Percentiles rank a stretch among this genome's conserved stretches.
Conservation (phyloP, 2,329 filamentous ascomycete species). For the Penicillium sp. region DNA sequence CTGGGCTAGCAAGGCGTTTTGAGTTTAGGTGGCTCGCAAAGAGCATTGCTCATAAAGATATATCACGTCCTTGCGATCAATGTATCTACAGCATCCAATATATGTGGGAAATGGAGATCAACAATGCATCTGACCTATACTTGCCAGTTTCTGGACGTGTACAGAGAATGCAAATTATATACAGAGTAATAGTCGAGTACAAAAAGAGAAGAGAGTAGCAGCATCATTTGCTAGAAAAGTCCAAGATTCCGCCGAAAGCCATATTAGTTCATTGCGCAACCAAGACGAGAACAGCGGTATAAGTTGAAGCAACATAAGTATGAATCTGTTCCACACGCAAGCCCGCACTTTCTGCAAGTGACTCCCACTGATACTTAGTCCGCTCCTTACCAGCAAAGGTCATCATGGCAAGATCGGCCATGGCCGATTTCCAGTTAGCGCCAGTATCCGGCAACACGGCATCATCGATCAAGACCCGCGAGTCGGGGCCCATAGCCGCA, state of each 20-base stretch:
- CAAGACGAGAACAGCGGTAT: conserved; percentile 15
- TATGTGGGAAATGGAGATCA: background rate
- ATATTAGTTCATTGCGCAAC: conserved; percentile 2
- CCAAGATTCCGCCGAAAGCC: background rate
- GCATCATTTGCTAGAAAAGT: background rate
- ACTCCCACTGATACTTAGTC: conserved; percentile 10
- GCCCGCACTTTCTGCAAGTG: conserved; percentile 9
- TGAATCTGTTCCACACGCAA: conserved; percentile 16
- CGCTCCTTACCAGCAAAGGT: conserved; percentile 15
- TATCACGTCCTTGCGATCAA: background rate
- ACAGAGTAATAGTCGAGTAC: background rate
- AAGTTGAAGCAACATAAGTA: conserved; percentile 11
- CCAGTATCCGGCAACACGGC: conserved; percentile 32
- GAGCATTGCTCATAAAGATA: background rate
- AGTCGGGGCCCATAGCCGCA: conserved; percentile 19
- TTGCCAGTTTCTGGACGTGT: background rate
- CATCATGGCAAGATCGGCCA: conserved; percentile 20
- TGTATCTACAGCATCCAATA: conserved; percentile 1
- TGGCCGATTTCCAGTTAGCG: conserved; percentile 13
- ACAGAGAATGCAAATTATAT: background rate
- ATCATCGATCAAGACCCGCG: conserved; percentile 40
- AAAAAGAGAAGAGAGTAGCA: background rate
- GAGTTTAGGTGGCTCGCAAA: conserved; percentile 1
- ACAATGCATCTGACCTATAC: background rate
- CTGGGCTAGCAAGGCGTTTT: conserved; percentile 24